phyloP scores from a whole-genome alignment of 192 early-diverging fungal genomes.

The Backusella mclennaniae region DNA sequence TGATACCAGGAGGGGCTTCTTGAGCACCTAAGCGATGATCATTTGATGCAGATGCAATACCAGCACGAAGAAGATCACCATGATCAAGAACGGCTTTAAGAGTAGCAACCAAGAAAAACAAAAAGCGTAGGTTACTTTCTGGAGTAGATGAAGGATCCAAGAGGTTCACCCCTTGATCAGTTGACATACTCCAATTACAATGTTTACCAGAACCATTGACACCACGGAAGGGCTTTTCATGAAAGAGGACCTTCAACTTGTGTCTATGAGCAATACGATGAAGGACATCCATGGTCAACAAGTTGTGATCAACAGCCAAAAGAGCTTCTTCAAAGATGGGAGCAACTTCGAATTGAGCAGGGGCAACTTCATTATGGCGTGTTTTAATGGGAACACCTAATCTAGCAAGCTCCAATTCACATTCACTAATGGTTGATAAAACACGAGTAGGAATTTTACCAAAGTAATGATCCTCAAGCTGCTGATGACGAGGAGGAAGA shows the following conservation, averaged over 20 bases:
- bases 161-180: conserved; percentile 93
- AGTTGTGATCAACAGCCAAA: conserved; percentile 97
- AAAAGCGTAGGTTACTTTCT: conserved; percentile 97
- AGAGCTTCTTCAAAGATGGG: conserved; percentile 97
- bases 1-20: conserved; percentile 96
- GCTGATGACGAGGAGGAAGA: conserved; percentile 96
- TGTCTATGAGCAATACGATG: conserved; percentile 97
- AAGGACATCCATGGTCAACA: conserved; percentile 95
- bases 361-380: conserved; percentile 98
- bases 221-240: conserved; percentile 99
- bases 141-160: conserved; percentile 92
- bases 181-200: conserved; percentile 97
- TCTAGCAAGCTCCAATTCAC: conserved; percentile 89
- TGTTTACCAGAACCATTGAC: conserved; percentile 98
- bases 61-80: conserved; percentile 84
- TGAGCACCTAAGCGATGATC: conserved; percentile 98
- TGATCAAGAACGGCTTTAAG: conserved; percentile 91
- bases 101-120: conserved; percentile 88
- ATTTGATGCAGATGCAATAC: conserved; percentile 92
- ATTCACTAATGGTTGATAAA: conserved; percentile 85
- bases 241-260: conserved; percentile 94
- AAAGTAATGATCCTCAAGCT: conserved; percentile 99
- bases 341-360: conserved; percentile 96
- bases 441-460: conserved; percentile 93
- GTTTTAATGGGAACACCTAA: conserved; percentile 98